Conservation (phyloP, 148 eudicot species). For the Selenicereus undatus region DNA sequence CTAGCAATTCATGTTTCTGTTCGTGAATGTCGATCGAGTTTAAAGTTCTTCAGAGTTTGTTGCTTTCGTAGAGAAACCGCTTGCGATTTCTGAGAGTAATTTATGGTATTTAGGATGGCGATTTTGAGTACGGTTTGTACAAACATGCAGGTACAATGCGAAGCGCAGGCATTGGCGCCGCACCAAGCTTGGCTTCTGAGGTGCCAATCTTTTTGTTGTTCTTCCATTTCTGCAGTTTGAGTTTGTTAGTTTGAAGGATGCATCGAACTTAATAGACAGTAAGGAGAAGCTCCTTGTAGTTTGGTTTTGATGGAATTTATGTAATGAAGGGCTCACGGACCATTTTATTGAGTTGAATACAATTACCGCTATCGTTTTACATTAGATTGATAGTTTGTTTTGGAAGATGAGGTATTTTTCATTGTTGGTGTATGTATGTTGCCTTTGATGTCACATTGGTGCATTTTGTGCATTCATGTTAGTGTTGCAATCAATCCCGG, state of each 20-base stretch:
- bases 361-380: neutral
- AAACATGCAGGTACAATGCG: conserved; percentile 47
- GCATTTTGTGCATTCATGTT: neutral
- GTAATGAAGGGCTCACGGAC: neutral
- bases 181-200: conserved; percentile 62
- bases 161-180: conserved; percentile 76
- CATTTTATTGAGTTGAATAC: neutral
- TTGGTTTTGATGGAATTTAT: neutral
- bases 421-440: too few species aligned
- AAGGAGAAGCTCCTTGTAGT: neutral
- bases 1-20: neutral
- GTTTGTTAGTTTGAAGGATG: neutral
- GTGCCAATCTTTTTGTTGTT: neutral
- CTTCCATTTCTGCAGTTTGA: neutral
- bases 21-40: neutral
- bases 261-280: neutral
- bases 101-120: neutral
- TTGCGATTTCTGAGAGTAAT: neutral
- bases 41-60: too few species aligned
- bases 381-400: neutral
- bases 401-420: too few species aligned
- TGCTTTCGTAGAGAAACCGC: too few species aligned
- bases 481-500: too few species aligned
- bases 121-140: neutral
- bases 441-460: neutral